Base-by-base conservation (phyloP, 768 basidiomycete genomes). In the Amanita rimosa region DNA sequence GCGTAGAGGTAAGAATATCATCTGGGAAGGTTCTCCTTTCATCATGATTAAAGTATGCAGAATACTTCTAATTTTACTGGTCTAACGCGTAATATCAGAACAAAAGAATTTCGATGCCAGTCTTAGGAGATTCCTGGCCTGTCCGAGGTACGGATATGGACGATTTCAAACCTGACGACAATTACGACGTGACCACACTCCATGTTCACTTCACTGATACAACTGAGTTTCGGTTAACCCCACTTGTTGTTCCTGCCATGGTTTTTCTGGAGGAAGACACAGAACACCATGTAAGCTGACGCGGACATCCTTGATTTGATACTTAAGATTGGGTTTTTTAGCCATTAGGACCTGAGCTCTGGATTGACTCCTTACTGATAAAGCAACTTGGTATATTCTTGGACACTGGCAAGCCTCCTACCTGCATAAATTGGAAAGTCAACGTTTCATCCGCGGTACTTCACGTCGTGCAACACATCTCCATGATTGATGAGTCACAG, bases 211-310 rank as follows among this genome's bases (percentile, higher is more conserved):
- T 63, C 48, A 54, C 55, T 24, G 64, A 62, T 24, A 63, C 64
- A 16, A 42, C 78, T 11, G 62, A 65, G 33, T 41, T 80, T 14
- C 62, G 65, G 37, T 48, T 81, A n/a, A 83, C 78, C 4, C 84
- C 85, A 2, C 64, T 85, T 16, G 42, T 79, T 14, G 51, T 78
- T 33, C 64, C 69, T 14, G 71, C 69, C 39, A 58, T 66, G n/a
- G 57, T 60, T 27, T 59, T 59, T 46, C 56, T 86, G 14, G 68
- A 75, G 55, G 62, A 73, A 37, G 81, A 79, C 40, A 52, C 75
- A 34, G 63, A 64, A 48, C 60, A 56, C 22, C 65, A 64, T 57
- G 82, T 83, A 59, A 58, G 72, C 54, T 40, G 22, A 26, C 34
- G 50, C 41, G 27, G 33, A 31, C 21, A 11, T 10, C 1, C 22